Conservation (phyloP, 2,329 filamentous ascomycete genomes). For the Leptographium wingfieldii region DNA sequence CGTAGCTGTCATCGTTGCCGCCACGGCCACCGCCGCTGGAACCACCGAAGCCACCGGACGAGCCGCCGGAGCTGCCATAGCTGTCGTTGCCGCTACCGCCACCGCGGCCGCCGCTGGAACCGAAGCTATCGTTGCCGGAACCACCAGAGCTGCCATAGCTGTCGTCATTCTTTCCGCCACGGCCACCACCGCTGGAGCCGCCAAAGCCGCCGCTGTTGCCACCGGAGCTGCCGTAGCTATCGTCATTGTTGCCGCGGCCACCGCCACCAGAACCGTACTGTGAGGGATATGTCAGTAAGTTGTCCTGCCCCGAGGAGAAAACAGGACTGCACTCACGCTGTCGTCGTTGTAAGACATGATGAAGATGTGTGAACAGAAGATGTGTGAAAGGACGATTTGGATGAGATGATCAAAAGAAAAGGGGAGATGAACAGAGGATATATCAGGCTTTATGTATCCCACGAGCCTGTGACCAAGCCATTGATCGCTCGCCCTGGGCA, state of each 20-base stretch:
- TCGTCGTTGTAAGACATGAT: neutral
- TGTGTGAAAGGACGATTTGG: too few species aligned
- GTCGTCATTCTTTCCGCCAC: constrained; percentile 1
- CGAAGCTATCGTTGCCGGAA: constrained; percentile 1
- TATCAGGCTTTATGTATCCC: neutral
- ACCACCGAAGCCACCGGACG: neutral
- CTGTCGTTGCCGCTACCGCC: constrained; percentile 10
- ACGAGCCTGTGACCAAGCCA: neutral
- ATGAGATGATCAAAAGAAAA: neutral
- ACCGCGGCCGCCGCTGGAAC: constrained; percentile 2
- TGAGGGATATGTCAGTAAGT: neutral
- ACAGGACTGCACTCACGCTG: neutral
- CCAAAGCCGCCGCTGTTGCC: constrained; percentile 14
- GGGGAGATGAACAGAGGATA: neutral
- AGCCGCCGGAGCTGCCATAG: neutral
- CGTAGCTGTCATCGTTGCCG: constrained; percentile 2
- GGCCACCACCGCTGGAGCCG: constrained; percentile 12
- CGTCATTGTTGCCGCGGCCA: constrained; percentile 1
- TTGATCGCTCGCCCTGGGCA: neutral
- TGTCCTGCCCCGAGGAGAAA: constrained; percentile 1
- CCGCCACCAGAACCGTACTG: constrained; percentile 8
- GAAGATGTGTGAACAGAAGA: neutral
- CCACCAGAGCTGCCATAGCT: constrained; percentile 11
- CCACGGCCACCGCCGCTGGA: constrained; percentile 13
- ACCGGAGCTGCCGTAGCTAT: constrained; percentile 11